Evolutionary conservation across 2,329 filamentous ascomycete species (phyloP).

Genomic region (Monilinia fructigena): DNA sequence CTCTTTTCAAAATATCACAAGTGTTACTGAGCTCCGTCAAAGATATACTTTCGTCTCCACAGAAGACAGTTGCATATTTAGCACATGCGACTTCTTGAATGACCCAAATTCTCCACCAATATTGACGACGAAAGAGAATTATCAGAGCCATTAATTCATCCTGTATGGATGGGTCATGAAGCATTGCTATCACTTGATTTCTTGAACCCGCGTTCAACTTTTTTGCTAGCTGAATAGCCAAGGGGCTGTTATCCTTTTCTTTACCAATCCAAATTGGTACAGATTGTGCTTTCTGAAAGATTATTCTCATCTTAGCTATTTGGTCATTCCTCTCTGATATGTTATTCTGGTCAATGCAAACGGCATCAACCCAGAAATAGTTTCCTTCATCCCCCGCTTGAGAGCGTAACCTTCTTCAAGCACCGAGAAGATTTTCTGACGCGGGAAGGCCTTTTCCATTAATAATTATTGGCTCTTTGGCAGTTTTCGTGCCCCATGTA

Average conservation of each 20-base stretch:
- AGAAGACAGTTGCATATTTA: conserved; percentile 40
- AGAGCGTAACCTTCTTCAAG: conserved; percentile 30
- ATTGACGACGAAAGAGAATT: conserved; percentile 42
- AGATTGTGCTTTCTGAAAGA: conserved; percentile 32
- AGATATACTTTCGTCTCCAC: conserved; percentile 41
- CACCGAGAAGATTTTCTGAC: conserved; percentile 31
- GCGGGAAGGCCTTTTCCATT: conserved; percentile 25
- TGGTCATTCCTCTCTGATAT: conserved; percentile 32
- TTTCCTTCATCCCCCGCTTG: conserved; percentile 21
- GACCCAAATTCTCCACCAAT: conserved; percentile 46
- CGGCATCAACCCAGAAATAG: conserved; percentile 34
- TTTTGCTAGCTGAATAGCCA: conserved; percentile 29
- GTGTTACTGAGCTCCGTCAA: conserved; percentile 42
- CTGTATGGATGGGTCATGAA: conserved; percentile 24
- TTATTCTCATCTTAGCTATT: conserved; percentile 31
- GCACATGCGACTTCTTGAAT: conserved; percentile 46
- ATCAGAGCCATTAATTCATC: conserved; percentile 39
- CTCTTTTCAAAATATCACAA: conserved; percentile 29
- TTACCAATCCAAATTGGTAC: conserved; percentile 33
- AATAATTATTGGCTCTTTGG: conserved; percentile 24
- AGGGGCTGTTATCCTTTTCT: conserved; percentile 22
- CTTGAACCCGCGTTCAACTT: conserved; percentile 25
- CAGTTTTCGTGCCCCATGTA: conserved; percentile 29
- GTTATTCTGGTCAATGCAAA: conserved; percentile 35
- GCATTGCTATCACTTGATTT: conserved; percentile 24